A percentile compares a stretch with the other conserved stretches of the same genome.
phyloP scores from a whole-genome alignment of 2,329 filamentous ascomycete species.

The Trichoderma koningii region DNA sequence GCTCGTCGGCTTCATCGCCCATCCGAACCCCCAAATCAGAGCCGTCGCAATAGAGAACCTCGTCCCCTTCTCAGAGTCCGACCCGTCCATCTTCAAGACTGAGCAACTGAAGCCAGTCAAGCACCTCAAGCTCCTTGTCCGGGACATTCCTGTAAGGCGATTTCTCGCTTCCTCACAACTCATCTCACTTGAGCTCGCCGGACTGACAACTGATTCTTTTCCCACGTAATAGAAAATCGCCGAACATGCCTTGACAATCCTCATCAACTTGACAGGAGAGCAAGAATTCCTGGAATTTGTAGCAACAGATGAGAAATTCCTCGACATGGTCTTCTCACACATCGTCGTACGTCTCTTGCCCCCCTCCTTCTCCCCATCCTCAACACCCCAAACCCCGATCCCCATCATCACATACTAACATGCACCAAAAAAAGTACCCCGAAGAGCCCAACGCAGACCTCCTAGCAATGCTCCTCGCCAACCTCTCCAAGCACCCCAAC shows the following conservation, averaged over 20 bases:
- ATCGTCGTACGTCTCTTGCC: constrained; percentile 63
- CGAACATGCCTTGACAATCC: constrained; percentile 87
- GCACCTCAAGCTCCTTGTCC: constrained; percentile 82
- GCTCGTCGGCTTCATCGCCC: constrained; percentile 91
- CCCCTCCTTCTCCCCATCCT: neutral
- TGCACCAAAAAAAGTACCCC: constrained; percentile 54
- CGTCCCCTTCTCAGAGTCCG: constrained; percentile 73
- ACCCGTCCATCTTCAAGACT: constrained; percentile 81
- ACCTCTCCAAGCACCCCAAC: constrained; percentile 78
- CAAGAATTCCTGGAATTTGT: constrained; percentile 71
- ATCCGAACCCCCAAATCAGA: constrained; percentile 88
- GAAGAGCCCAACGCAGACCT: constrained; percentile 83
- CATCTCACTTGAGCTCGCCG: neutral
- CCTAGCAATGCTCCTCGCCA: constrained; percentile 88
- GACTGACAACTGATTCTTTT: neutral
- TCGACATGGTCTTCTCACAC: constrained; percentile 71
- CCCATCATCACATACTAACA: neutral
- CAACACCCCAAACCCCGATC: neutral
- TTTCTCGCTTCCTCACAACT: neutral
- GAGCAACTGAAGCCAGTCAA: constrained; percentile 76
- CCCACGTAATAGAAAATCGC: constrained; percentile 68
- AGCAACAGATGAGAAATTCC: constrained; percentile 76
- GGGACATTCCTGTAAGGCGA: constrained; percentile 73
- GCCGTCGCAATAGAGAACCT: constrained; percentile 83
- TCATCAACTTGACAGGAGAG: constrained; percentile 83